phyloP scores from a whole-genome alignment of 768 basidiomycete species.

The Rhodotorula kratochvilovae region DNA sequence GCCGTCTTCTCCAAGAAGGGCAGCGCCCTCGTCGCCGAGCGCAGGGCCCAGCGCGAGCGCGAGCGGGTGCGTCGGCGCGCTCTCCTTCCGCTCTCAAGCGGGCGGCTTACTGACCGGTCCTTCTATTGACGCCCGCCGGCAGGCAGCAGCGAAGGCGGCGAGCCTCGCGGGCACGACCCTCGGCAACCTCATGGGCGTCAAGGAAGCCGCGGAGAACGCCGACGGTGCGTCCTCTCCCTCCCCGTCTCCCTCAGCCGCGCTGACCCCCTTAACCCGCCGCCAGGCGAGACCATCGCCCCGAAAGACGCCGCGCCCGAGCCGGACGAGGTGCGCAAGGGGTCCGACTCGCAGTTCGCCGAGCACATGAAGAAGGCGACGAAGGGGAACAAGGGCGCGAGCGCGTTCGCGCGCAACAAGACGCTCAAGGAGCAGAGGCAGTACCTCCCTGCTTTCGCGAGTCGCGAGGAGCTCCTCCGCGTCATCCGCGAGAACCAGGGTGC shows the following conservation, averaged over 20 bases:
- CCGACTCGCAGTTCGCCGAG: slow-evolving; percentile 93
- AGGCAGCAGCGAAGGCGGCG: slow-evolving; percentile 92
- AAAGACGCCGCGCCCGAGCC: slow-evolving; percentile 10
- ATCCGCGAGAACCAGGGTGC: slow-evolving; percentile 92
- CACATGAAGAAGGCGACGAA: slow-evolving; percentile 64
- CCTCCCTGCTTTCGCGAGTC: slow-evolving; percentile 92
- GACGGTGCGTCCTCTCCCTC: slow-evolving; percentile 35
- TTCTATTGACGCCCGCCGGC: neutral
- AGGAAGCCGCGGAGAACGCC: slow-evolving; percentile 64
- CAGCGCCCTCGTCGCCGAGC: slow-evolving; percentile 87
- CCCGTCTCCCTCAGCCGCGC: slow-evolving; percentile 37
- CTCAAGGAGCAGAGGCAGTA: slow-evolving; percentile 94
- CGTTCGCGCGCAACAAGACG: slow-evolving; percentile 55
- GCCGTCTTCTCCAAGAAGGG: slow-evolving; percentile 95
- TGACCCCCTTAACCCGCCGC: neutral
- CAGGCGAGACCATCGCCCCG: neutral
- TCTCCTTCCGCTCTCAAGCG: neutral
- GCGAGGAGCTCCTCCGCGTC: slow-evolving; percentile 81
- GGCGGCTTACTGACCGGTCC: too few relatives aligned
- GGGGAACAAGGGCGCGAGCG: neutral
- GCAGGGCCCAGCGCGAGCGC: slow-evolving; percentile 91
- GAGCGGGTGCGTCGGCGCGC: slow-evolving; percentile 53
- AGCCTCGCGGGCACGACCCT: slow-evolving; percentile 83
- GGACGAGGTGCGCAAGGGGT: slow-evolving; percentile 61
- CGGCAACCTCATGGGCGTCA: slow-evolving; percentile 97